Evolutionary conservation across 1,284 basidiomycete genomes (phyloP).

Genomic region (Ganoderma boninense): DNA sequence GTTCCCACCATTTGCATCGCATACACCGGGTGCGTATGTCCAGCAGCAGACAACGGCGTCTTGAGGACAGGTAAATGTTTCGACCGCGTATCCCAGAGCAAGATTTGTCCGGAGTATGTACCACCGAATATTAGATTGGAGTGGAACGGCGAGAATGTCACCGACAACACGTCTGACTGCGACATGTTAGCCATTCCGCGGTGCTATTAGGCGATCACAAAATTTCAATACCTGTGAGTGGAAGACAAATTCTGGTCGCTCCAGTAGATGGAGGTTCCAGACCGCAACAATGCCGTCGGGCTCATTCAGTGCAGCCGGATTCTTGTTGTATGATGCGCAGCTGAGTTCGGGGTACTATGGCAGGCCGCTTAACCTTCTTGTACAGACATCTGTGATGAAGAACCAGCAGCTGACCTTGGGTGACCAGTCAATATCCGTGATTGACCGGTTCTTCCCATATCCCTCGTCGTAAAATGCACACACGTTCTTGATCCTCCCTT

Average conservation of each 20-base stretch:
- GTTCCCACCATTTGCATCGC: conserved; percentile 97
- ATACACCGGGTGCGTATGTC: conserved; percentile 99
- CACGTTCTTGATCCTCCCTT: conserved; percentile 87
- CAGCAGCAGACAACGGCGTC: conserved; percentile 93
- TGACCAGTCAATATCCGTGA: conserved; percentile 98
- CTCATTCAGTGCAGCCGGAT: conserved; percentile 88
- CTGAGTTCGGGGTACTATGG: conserved; percentile 92
- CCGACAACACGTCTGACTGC: conserved; percentile 96
- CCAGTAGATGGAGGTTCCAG: conserved; percentile 96
- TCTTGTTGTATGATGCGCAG: conserved; percentile 97
- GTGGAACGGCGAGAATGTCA: conserved; percentile 97
- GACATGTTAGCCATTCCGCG: conserved; percentile 24
- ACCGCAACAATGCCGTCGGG: conserved; percentile 97
- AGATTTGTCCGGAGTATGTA: conserved; percentile 97
- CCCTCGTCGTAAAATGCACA: conserved; percentile 92
- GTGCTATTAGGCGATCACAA: background rate
- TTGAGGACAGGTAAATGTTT: conserved; percentile 96
- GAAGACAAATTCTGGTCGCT: conserved; percentile 97
- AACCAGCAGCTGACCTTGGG: conserved; percentile 71
- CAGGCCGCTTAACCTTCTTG: background rate
- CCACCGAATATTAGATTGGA: conserved; percentile 97
- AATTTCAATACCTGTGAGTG: conserved; percentile 83
- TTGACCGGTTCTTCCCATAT: conserved; percentile 89
- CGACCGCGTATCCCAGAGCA: conserved; percentile 98
- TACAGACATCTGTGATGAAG: background rate